These are phyloP conservation scores for Diplocarpon rosae DNA, from an alignment of 2,329 filamentous ascomycete species.

Conservation along the genomic window DNA sequence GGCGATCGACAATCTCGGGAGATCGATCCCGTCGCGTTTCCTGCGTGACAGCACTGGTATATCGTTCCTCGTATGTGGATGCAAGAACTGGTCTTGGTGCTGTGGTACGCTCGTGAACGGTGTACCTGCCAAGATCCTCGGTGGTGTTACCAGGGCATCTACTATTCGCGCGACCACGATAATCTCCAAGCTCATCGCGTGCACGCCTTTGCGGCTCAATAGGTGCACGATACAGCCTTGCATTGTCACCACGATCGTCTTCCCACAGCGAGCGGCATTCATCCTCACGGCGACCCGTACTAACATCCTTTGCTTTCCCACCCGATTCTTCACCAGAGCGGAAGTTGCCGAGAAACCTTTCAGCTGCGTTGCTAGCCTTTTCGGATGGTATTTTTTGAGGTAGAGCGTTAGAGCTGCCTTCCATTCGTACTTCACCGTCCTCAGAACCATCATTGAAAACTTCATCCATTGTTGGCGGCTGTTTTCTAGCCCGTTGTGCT, in stretches of 20 bases:
- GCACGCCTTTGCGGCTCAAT: constrained; percentile 10
- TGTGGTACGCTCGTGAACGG: constrained; percentile 14
- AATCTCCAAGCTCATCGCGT: constrained; percentile 13
- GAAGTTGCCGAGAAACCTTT: constrained; percentile 30
- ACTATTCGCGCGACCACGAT: constrained; percentile 2
- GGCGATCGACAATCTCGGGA: constrained; percentile 26
- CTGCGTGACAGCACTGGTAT: constrained; percentile 12
- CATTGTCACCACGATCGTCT: constrained; percentile 8
- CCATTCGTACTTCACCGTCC: constrained; percentile 28
- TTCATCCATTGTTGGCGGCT: constrained; percentile 13
- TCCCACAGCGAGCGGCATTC: constrained; percentile 15
- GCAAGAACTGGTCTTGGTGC: constrained; percentile 13
- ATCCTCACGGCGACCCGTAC: constrained; percentile 5
- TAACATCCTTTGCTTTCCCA: background rate
- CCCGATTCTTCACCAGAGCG: constrained; percentile 18
- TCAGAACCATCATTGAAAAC: constrained; percentile 27
- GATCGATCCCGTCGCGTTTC: constrained; percentile 20
- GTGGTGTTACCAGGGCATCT: constrained; percentile 7
- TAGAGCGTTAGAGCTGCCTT: constrained; percentile 10
- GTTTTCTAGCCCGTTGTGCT: constrained; percentile 18
- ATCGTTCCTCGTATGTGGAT: constrained; percentile 22
- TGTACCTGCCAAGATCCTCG: constrained; percentile 13
- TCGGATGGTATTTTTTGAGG: constrained; percentile 8
- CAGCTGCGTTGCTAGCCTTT: constrained; percentile 28
- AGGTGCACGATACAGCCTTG: constrained; percentile 9